Evolutionary conservation across 2,329 filamentous ascomycete species (phyloP).

Genomic region (Pseudonectria foliicola): DNA sequence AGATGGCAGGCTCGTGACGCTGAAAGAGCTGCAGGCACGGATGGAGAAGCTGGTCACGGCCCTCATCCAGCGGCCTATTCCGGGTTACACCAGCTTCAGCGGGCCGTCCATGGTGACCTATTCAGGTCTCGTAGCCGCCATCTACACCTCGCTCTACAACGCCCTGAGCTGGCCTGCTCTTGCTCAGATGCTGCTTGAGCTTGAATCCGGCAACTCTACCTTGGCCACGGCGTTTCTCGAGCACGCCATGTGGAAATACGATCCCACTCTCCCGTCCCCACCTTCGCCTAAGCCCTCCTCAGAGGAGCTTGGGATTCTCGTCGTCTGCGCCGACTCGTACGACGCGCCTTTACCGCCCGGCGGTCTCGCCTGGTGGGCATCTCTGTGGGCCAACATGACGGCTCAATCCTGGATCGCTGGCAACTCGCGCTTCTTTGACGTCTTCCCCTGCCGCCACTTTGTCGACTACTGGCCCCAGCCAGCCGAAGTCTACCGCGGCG

Average conservation of each 20-base stretch:
- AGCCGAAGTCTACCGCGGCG: conserved; percentile 40
- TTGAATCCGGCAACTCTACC: conserved; percentile 39
- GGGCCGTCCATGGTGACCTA: conserved; percentile 41
- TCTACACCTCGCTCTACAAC: conserved; percentile 39
- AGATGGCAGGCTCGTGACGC: conserved; percentile 22
- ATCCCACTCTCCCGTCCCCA: conserved; percentile 29
- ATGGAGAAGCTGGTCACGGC: conserved; percentile 32
- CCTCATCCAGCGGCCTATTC: conserved; percentile 31
- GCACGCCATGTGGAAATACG: conserved; percentile 31
- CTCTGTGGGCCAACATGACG: conserved; percentile 42
- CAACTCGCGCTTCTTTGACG: conserved; percentile 37
- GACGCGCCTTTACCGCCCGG: conserved; percentile 33
- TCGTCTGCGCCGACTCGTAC: conserved; percentile 40
- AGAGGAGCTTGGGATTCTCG: conserved; percentile 33
- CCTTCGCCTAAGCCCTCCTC: conserved; percentile 23
- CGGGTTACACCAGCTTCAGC: conserved; percentile 29
- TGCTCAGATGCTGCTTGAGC: conserved; percentile 35
- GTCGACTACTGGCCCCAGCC: conserved; percentile 36
- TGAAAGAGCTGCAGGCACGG: conserved; percentile 30
- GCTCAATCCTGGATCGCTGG: conserved; percentile 38
- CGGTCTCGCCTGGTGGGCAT: conserved; percentile 38
- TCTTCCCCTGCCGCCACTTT: conserved; percentile 42
- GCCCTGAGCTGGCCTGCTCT: conserved; percentile 23
- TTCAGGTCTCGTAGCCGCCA: conserved; percentile 30
- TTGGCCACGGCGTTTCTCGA: conserved; percentile 34